A percentile compares a stretch with the other conserved stretches of the same genome.
phyloP scores from a whole-genome alignment of 495 filamentous ascomycete genomes.

The Lineolata rhizophorae region DNA sequence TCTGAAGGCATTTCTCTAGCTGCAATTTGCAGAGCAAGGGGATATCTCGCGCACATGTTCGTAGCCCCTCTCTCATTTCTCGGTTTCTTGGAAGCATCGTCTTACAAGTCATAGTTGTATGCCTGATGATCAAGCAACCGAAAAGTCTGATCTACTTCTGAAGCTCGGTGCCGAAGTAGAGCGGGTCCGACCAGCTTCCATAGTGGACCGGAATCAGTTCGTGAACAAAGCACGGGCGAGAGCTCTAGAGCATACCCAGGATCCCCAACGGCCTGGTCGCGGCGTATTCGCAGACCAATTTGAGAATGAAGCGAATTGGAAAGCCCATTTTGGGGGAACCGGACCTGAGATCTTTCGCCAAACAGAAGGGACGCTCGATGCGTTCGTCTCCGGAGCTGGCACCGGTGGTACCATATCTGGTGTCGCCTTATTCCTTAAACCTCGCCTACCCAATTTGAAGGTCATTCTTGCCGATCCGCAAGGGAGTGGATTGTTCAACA shows the following conservation, averaged over 20 bases:
- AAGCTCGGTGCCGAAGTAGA: constrained; percentile 83
- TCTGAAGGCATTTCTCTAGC: constrained; percentile 92
- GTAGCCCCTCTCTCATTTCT: not conserved
- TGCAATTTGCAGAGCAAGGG: constrained; percentile 63
- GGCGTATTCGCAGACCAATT: constrained; percentile 97
- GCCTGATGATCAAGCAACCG: constrained; percentile 73
- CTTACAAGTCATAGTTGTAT: constrained; percentile 57
- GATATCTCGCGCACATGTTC: constrained; percentile 84
- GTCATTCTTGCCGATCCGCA: constrained; percentile 86
- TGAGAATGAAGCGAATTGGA: constrained; percentile 70
- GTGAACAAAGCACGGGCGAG: constrained; percentile 77
- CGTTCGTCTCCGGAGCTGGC: constrained; percentile 87
- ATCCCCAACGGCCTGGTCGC: constrained; percentile 23
- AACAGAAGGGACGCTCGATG: constrained; percentile 54
- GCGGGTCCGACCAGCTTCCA: constrained; percentile 73
- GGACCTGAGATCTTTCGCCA: constrained; percentile 78
- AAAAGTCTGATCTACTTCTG: constrained; percentile 74
- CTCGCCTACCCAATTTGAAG: constrained; percentile 33
- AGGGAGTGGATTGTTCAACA: constrained; percentile 83
- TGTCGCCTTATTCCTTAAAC: constrained; percentile 62
- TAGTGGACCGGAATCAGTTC: constrained; percentile 76
- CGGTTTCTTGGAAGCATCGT: not conserved
- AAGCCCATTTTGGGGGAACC: constrained; percentile 60
- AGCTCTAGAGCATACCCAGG: constrained; percentile 44
- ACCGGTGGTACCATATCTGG: constrained; percentile 90